phyloP scores from a whole-genome alignment of 441 rosid species.

The Eruca vesicaria region DNA sequence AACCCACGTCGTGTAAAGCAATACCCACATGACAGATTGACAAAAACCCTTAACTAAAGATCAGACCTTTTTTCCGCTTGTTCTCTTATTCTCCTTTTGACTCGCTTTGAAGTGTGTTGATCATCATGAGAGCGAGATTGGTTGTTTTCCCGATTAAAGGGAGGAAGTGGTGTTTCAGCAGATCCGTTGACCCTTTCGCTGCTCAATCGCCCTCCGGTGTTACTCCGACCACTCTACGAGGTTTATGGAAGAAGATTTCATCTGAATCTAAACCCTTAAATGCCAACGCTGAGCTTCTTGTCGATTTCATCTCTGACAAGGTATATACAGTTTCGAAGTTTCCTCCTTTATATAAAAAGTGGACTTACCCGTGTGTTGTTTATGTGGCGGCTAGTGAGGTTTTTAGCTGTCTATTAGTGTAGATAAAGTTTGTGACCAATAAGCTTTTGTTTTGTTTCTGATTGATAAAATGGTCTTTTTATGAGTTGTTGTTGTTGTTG shows the following conservation, averaged over 20 bases:
- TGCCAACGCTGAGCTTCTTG: constrained; percentile 62
- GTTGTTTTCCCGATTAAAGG: constrained; percentile 81
- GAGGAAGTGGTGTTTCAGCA: constrained; percentile 82
- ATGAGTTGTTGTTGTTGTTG: constrained; percentile 10
- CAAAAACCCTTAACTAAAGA: constrained; percentile 1
- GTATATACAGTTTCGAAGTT: not conserved
- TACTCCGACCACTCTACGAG: constrained; percentile 65
- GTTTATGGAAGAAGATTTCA: constrained; percentile 65
- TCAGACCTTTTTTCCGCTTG: constrained; percentile 1
- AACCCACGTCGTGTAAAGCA: constrained; percentile 26
- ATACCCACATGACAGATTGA: not conserved
- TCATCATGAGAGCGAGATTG: constrained; percentile 74
- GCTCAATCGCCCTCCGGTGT: constrained; percentile 40
- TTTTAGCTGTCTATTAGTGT: not conserved
- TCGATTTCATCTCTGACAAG: constrained; percentile 67
- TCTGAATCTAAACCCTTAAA: constrained; percentile 48
- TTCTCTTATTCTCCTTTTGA: not conserved
- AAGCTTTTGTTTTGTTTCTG: constrained; percentile 16
- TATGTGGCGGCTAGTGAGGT: constrained; percentile 21
- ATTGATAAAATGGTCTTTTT: not conserved
- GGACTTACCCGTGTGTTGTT: not conserved
- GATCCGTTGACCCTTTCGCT: constrained; percentile 58
- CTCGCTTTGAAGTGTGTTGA: not conserved
- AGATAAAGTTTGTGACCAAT: constrained; percentile 1
- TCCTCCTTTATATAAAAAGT: not conserved